These are phyloP conservation scores for Bisporella sp. DNA, from an alignment of 2,329 filamentous ascomycete genomes.

Conservation along the genomic window DNA sequence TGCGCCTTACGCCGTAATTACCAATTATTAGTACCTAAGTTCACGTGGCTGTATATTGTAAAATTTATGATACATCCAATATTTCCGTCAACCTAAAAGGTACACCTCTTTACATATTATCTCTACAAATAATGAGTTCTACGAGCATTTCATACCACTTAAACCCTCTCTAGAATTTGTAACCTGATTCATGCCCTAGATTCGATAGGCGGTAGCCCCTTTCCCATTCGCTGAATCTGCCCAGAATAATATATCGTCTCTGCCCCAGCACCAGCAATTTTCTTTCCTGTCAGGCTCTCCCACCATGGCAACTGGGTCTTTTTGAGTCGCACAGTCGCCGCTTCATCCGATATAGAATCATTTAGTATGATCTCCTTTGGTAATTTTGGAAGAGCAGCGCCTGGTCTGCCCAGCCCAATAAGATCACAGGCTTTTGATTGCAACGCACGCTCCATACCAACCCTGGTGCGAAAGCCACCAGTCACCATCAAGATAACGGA, in stretches of 20 bases:
- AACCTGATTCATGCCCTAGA: background rate
- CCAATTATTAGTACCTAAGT: too few relatives aligned
- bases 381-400: conserved; percentile 36
- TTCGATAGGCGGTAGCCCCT: conserved; percentile 8
- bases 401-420: conserved; percentile 40
- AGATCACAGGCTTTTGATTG: conserved; percentile 39
- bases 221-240: conserved; percentile 25
- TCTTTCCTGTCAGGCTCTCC: conserved; percentile 7
- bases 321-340: conserved; percentile 10
- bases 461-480: conserved; percentile 52
- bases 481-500: conserved; percentile 48
- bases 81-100: too few relatives aligned
- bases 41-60: too few relatives aligned
- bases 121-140: too few relatives aligned
- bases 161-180: background rate
- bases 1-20: too few relatives aligned
- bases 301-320: conserved; percentile 4
- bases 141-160: background rate
- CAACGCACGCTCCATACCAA: conserved; percentile 42
- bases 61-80: too few relatives aligned
- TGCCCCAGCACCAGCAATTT: conserved; percentile 10
- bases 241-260: conserved; percentile 18
- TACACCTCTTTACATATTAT: too few relatives aligned
- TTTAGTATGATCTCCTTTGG: conserved; percentile 31
- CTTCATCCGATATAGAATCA: conserved; percentile 19